A percentile compares a stretch with the other conserved stretches of the same genome.
Conservation (phyloP, 148 eudicot genomes). For the Persicaria tinctoria region DNA sequence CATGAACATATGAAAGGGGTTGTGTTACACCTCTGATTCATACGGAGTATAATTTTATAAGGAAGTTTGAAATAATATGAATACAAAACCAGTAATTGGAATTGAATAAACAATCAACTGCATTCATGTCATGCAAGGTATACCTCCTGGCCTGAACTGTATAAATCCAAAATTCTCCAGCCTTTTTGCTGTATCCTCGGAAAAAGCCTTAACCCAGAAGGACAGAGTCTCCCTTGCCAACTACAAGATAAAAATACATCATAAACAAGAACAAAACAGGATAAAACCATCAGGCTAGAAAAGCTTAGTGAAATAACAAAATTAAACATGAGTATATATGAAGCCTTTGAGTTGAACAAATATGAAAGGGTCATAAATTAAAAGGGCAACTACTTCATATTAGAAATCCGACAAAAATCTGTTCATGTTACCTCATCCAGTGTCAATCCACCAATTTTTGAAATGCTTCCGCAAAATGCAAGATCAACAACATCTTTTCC, state of each 20-base stretch:
- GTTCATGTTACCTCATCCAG: conserved; percentile 75
- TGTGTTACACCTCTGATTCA: not conserved
- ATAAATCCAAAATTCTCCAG: conserved; percentile 96
- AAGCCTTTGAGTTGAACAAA: not conserved
- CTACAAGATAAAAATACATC: conserved; percentile 41
- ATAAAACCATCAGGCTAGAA: not conserved
- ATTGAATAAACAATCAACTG: not conserved
- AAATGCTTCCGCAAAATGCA: conserved; percentile 87
- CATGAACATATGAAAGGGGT: not conserved
- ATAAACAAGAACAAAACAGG: conserved; percentile 5
- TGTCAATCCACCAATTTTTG: conserved; percentile 88
- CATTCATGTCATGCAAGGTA: conserved; percentile 11
- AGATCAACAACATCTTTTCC: conserved; percentile 81
- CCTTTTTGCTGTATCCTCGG: conserved; percentile 97
- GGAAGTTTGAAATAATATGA: not conserved
- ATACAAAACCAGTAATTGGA: not conserved
- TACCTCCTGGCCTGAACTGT: conserved; percentile 99
- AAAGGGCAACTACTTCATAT: not conserved
- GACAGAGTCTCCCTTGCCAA: conserved; percentile 94
- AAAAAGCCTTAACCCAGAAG: conserved; percentile 99
- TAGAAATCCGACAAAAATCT: not conserved
- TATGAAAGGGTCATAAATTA: not conserved
- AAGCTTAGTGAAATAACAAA: not conserved
- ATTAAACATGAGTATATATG: not conserved
- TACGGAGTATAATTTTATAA: not conserved